phyloP scores from a whole-genome alignment of 2,329 filamentous ascomycete species.

The Aureobasidium sp. region DNA sequence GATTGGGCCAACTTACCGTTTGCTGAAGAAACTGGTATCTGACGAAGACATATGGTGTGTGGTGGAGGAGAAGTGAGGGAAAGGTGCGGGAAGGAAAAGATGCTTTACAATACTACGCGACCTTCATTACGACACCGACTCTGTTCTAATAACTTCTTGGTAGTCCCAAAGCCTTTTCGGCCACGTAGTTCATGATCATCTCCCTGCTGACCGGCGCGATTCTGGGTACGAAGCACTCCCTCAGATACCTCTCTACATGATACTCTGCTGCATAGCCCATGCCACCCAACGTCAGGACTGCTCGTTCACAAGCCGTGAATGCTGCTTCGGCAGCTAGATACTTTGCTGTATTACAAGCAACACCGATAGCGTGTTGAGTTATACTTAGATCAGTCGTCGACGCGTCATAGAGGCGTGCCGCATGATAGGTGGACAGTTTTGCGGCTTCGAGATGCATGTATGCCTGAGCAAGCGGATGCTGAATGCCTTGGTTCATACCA shows the following conservation, averaged over 20 bases:
- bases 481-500: slow-evolving; percentile 57
- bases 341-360: slow-evolving; percentile 49
- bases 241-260: slow-evolving; percentile 52
- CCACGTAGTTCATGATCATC: slow-evolving; percentile 13
- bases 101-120: no score
- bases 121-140: no score
- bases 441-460: slow-evolving; percentile 57
- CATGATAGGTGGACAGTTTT: slow-evolving; percentile 53
- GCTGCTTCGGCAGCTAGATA: slow-evolving; percentile 53
- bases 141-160: slow-evolving; percentile 54
- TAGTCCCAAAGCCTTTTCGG: slow-evolving; percentile 47
- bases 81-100: no score
- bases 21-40: no score
- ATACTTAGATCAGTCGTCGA: slow-evolving; percentile 32
- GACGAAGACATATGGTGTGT: no score
- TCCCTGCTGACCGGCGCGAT: slow-evolving; percentile 51
- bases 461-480: slow-evolving; percentile 56
- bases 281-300: slow-evolving; percentile 50
- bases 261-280: slow-evolving; percentile 59
- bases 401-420: slow-evolving; percentile 49
- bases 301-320: slow-evolving; percentile 51
- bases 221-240: slow-evolving; percentile 51
- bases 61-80: no score
- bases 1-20: no score
- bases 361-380: slow-evolving; percentile 39